phyloP scores from a whole-genome alignment of 2,329 filamentous ascomycete species.

The Alternaria burnsii region DNA sequence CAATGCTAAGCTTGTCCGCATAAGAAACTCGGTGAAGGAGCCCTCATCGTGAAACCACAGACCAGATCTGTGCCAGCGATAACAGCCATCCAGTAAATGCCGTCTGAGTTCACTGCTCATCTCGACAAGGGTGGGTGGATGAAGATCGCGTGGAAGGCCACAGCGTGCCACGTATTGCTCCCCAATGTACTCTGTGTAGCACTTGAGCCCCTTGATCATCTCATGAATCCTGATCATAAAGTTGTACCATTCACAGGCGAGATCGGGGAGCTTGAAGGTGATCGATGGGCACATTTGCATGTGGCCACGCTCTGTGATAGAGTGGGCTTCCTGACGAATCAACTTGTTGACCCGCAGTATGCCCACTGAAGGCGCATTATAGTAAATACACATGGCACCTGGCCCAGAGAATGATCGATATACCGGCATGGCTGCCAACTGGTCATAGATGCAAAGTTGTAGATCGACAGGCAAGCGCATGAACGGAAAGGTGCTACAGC shows the following conservation, averaged over 20 bases:
- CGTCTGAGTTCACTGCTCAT: no score
- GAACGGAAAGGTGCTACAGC: neutral
- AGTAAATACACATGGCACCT: neutral
- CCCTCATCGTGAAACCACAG: no score
- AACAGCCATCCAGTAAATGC: fast-evolving
- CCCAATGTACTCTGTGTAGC: neutral
- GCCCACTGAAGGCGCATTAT: neutral
- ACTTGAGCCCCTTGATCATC: fast-evolving
- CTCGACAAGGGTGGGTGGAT: neutral
- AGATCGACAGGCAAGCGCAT: neutral
- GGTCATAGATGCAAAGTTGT: neutral
- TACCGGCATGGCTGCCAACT: neutral
- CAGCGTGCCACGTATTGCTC: neutral
- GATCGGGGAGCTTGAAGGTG: neutral
- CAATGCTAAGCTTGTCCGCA: neutral
- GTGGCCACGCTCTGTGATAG: neutral
- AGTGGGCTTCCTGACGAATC: neutral
- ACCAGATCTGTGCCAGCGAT: neutral
- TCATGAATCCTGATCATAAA: fast-evolving
- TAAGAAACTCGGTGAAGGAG: neutral
- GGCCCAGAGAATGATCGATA: neutral
- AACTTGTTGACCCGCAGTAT: neutral
- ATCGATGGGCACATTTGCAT: neutral
- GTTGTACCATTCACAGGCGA: no score
- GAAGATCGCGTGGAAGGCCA: no score